Conservation (phyloP, 305 asterid genomes). For the Fraxinus velutina region DNA sequence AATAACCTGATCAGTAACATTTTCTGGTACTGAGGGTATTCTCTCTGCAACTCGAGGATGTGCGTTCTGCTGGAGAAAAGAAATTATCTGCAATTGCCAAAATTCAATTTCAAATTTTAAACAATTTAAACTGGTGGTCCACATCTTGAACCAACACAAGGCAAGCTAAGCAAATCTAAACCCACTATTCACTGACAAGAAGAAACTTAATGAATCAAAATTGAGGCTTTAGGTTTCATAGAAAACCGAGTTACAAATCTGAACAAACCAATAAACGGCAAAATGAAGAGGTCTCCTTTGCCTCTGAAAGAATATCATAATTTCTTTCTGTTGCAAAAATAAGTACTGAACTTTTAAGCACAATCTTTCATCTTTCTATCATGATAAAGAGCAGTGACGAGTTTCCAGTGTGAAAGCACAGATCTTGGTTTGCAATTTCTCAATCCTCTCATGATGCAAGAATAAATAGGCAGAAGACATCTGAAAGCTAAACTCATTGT, state of each 20-base stretch:
- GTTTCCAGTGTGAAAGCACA: background rate
- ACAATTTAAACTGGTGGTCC: background rate
- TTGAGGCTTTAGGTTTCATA: background rate
- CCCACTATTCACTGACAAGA: background rate
- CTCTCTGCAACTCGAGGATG: constrained; percentile 92
- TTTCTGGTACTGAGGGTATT: constrained; percentile 86
- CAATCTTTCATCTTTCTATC: background rate
- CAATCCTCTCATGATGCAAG: constrained; percentile 2
- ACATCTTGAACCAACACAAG: background rate
- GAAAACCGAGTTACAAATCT: background rate
- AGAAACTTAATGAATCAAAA: background rate
- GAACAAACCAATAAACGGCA: background rate
- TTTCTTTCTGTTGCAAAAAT: background rate
- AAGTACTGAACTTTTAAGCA: background rate
- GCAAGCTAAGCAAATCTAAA: background rate
- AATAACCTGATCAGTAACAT: constrained; percentile 88
- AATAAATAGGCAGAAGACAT: background rate
- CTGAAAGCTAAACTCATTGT: background rate
- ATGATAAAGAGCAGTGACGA: background rate
- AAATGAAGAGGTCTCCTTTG: background rate
- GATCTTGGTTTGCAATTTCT: background rate
- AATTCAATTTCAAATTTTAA: background rate
- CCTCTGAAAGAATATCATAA: background rate
- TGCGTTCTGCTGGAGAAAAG: constrained; percentile 94
- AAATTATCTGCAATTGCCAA: constrained; percentile 61